Percentiles rank a stretch among this genome's conserved stretches.
Evolutionary conservation across 75 land plant genomes (phyloP).

Genomic region (Picea glauca): DNA sequence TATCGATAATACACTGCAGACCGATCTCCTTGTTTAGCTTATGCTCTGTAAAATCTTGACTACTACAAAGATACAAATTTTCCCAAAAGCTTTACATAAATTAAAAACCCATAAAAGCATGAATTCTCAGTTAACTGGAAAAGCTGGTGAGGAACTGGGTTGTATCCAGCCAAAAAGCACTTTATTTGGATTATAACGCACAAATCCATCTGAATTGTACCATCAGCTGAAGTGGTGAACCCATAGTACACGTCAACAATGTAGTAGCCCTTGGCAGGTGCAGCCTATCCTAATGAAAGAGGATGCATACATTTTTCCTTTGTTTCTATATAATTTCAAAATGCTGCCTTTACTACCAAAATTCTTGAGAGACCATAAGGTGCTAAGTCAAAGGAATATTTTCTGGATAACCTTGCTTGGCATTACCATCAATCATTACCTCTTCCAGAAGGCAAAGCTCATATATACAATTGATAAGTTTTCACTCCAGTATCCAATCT

Average conservation of each 20-base stretch:
- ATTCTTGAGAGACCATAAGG: constrained; percentile 2
- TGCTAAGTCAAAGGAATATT: neutral
- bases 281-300: constrained; percentile 1
- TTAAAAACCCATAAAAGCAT: neutral
- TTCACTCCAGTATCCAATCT: neutral
- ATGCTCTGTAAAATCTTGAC: too few species aligned
- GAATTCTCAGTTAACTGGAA: neutral
- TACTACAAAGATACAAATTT: too few species aligned
- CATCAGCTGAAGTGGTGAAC: neutral
- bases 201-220: neutral
- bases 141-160: constrained; percentile 2
- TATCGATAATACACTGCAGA: too few species aligned
- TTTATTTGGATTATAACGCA: neutral
- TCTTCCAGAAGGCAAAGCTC: neutral
- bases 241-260: neutral
- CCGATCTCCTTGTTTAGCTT: too few species aligned
- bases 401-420: neutral
- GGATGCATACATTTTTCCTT: neutral
- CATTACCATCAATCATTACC: neutral
- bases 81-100: neutral
- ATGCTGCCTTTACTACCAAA: constrained; percentile 8
- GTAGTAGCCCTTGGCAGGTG: constrained; percentile 5
- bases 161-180: constrained; percentile 5
- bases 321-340: neutral
- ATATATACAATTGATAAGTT: constrained; percentile 4